Conservation (phyloP, 2,329 filamentous ascomycete species). For the Basipetospora chlamydospora region DNA sequence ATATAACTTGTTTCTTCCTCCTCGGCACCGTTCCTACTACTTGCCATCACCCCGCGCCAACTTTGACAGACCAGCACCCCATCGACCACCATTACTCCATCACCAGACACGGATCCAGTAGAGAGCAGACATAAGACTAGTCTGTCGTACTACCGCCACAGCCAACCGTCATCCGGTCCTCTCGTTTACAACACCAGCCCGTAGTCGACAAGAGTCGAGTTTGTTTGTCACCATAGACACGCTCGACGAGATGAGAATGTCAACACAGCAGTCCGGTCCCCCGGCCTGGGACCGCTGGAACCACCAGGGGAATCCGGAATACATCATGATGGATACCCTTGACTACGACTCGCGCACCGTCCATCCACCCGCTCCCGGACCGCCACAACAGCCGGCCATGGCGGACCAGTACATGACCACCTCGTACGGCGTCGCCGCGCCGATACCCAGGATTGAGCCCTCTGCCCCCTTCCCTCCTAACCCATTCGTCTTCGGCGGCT, state of each 20-base stretch:
- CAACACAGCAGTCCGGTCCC: conserved; percentile 27
- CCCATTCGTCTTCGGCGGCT: conserved; percentile 28
- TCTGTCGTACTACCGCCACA: too few relatives aligned
- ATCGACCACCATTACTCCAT: too few relatives aligned
- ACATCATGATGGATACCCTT: conserved; percentile 33
- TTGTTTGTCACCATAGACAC: background rate
- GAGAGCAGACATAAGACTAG: too few relatives aligned
- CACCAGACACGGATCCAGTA: too few relatives aligned
- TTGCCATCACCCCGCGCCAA: too few relatives aligned
- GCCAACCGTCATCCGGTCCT: too few relatives aligned
- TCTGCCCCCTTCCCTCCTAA: conserved; percentile 29
- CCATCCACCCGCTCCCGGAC: conserved; percentile 15
- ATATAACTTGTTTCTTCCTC: conserved; percentile 6
- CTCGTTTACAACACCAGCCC: too few relatives aligned
- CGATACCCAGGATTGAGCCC: too few relatives aligned
- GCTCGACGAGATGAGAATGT: conserved; percentile 27
- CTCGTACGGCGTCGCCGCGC: conserved; percentile 27
- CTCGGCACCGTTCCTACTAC: background rate
- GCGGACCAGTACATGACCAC: conserved; percentile 31
- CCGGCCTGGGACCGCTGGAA: conserved; percentile 42
- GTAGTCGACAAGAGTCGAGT: too few relatives aligned
- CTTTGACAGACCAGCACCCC: too few relatives aligned
- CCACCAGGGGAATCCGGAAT: conserved; percentile 24
- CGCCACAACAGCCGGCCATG: conserved; percentile 12
- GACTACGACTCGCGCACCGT: conserved; percentile 31